Base-by-base conservation (phyloP, 306 rosid genomes). In the Argentina anserina region DNA sequence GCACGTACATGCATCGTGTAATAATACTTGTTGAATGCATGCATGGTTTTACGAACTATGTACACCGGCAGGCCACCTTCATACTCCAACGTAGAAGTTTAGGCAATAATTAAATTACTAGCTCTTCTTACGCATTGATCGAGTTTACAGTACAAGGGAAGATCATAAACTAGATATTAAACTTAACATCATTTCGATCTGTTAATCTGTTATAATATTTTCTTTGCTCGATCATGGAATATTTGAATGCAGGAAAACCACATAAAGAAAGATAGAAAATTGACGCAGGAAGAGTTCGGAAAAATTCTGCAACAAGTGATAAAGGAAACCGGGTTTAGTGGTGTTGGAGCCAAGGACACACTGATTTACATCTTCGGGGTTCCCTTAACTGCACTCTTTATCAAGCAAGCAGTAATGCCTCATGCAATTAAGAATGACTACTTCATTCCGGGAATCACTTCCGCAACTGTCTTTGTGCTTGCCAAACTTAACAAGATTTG, bases 361-460 rank as follows among this genome's bases (percentile, higher is more conserved):
- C 70, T 90, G 0, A 21, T 88, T 1, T 87, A 70, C 70, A 72
- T 84, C 29, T 88, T 87, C 70, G 94, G 95, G 47, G 90, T 91
- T 62, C 97, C 95, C 2, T 36, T 83, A 34, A 36, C 90, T 12
- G 61, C 90, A 43, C 41, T 78, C n/a, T 31, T 85, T 0, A 5
- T 88, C 8, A 87, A 91, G 78, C 85, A 84, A 28, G 15, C 72
- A 23, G 21, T 84, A 11, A 69, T 85, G 81, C 92, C 89, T 4
- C 40, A 39, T 1, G 74, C 46, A 3, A 15, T 90, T 43, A 72
- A 74, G 14, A 78, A 88, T 50, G 90, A 86, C 3, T 0, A 56
- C 39, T 84, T 90, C 82, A 84, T 86, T 63, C 93, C 96, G 6
- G 81, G 69, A 4, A 31, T 85, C 75, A 90, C 96, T 78, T 90